These are phyloP conservation scores for Arachis stenosperma DNA, from an alignment of 306 rosid genomes.

Conservation along the genomic window DNA sequence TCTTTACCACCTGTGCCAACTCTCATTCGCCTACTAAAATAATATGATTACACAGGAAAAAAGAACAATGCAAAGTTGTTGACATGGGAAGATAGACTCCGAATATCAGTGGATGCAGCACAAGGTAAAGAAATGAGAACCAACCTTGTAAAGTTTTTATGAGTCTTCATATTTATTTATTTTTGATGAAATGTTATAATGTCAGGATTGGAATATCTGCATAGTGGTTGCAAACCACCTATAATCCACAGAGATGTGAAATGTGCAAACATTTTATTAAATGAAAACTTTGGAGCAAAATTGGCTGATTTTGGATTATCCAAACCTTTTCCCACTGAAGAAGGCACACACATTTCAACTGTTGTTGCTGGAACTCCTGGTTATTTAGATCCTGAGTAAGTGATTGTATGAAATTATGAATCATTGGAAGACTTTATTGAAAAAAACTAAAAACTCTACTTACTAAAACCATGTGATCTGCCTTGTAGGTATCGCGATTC, in stretches of 20 bases:
- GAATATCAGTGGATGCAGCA: conserved; percentile 52
- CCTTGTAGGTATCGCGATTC: conserved; percentile 46
- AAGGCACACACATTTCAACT: conserved; percentile 38
- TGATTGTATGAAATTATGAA: not conserved
- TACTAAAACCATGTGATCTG: not conserved
- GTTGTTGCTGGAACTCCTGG: conserved; percentile 55
- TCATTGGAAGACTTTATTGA: not conserved
- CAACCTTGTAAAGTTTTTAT: not conserved
- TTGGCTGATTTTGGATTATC: conserved; percentile 62
- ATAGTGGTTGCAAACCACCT: conserved; percentile 54
- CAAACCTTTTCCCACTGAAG: conserved; percentile 40
- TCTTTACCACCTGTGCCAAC: no score
- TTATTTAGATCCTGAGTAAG: conserved; percentile 56
- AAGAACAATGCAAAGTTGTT: conserved; percentile 24
- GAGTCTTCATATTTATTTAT: conserved; percentile 22
- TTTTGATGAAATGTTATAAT: conserved; percentile 3
- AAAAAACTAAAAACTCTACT: no score
- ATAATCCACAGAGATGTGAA: conserved; percentile 64
- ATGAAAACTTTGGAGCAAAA: conserved; percentile 48
- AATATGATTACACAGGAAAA: conserved; percentile 6
- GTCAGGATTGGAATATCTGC: conserved; percentile 64
- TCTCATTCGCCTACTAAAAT: not conserved
- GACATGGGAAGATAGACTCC: conserved; percentile 54
- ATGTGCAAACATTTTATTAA: conserved; percentile 53
- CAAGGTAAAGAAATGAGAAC: conserved; percentile 46